These are phyloP conservation scores for Trichophyton equinum DNA, from an alignment of 2,329 filamentous ascomycete species.

Conservation along the genomic window DNA sequence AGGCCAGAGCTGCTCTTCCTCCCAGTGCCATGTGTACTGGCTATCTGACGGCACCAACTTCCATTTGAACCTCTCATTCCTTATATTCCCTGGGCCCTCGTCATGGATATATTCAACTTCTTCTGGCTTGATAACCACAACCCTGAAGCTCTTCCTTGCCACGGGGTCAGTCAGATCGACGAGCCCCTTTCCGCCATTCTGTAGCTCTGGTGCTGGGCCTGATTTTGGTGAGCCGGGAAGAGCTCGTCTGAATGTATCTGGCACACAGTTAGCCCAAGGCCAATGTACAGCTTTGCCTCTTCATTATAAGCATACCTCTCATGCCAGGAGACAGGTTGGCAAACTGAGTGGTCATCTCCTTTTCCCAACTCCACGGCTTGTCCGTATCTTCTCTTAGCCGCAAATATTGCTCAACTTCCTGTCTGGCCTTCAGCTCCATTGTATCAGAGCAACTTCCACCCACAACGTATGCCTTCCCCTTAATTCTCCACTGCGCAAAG, in stretches of 20 bases:
- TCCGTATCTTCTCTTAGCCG: slow-evolving; percentile 29
- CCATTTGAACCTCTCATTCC: slow-evolving; percentile 55
- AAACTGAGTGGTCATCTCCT: slow-evolving; percentile 75
- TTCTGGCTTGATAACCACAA: slow-evolving; percentile 73
- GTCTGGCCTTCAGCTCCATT: slow-evolving; percentile 32
- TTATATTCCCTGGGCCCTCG: slow-evolving; percentile 45
- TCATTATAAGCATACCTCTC: slow-evolving; percentile 41
- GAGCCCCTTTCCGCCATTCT: slow-evolving; percentile 50
- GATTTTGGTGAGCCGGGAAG: slow-evolving; percentile 51
- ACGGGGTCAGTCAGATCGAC: slow-evolving; percentile 55
- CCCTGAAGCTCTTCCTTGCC: slow-evolving; percentile 65
- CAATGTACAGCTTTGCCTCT: not conserved
- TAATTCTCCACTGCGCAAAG: slow-evolving; percentile 72
- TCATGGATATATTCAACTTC: slow-evolving; percentile 66
- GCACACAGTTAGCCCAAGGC: not conserved
- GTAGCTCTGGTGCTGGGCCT: slow-evolving; percentile 24
- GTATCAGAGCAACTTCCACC: slow-evolving; percentile 54
- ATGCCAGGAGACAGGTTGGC: slow-evolving; percentile 74
- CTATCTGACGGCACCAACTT: slow-evolving; percentile 40
- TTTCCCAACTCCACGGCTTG: slow-evolving; percentile 59
- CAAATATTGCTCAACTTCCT: slow-evolving; percentile 47
- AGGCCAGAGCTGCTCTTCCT: slow-evolving; percentile 56
- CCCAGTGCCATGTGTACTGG: slow-evolving; percentile 43
- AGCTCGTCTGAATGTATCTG: slow-evolving; percentile 59
- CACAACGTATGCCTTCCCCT: slow-evolving; percentile 63